Evolutionary conservation across 805 yeast genomes (phyloP), one percentile per base, ranked within the genome.

Genomic region (Lipomyces mesembrius): DNA sequence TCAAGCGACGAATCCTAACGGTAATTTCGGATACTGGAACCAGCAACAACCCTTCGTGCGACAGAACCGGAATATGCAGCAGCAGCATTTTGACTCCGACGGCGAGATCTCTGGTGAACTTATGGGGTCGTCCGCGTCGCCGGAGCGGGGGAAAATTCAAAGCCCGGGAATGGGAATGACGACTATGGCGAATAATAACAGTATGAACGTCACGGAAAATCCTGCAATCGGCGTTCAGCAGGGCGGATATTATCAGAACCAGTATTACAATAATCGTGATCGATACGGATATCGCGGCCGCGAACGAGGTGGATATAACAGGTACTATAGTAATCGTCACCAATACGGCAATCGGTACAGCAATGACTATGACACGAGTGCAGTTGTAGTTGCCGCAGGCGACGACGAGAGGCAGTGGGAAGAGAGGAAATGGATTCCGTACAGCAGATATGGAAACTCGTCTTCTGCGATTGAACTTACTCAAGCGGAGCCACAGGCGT

Each of bases 1-100:
- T 29, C 61, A 58, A 51, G 8, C 46, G 54, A 39, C 34, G 37
- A 22, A 20, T n/a, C 46, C 27, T 54, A 59, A 22, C 49, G 56
- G 34, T 14, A 52, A 57, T 8, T 60, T 27, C 62, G 61, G 39
- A 8, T 60, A 60, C 49, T 61, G 67, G 64, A 57, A 57, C 29
- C 66, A 60, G 61, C 62, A 54, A 25, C 63, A 54, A 17, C 60
- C 49, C 20, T 43, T 43, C 20, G 20, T n/a, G 22, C 20, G 49
- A n/a, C 49, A 43, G 17, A 37, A 37, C 39, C 39, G 17, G 39
- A 37, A 12, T 43, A 43, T 43, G 20, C 49, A 43, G n/a, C 49
- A 43, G 20, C 49, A 43, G 49, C 49, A 43, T 7, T 43, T 43
- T 43, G 49, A 43, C 22, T 17, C 20, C 22, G 22, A 43, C 22